Conservation (phyloP, 257 asterid genomes). For the Leptodermis oblonga region DNA sequence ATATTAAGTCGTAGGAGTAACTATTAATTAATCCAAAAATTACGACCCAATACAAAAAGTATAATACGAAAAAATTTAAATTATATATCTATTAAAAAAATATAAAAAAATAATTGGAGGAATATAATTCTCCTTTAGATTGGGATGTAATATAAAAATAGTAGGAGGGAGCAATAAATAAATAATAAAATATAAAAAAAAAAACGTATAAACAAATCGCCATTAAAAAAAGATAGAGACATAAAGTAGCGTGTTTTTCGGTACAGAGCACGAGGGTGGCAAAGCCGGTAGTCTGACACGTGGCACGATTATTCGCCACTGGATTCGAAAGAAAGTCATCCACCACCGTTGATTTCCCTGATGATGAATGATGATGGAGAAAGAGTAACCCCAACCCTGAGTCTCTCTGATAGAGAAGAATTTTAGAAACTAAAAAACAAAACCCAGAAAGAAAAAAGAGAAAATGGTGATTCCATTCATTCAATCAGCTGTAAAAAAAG, state of each 20-base stretch:
- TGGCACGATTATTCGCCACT: slow-evolving; percentile 34
- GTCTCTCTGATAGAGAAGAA: too few relatives aligned
- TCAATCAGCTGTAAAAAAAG: slow-evolving; percentile 10
- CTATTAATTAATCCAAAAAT: too few relatives aligned
- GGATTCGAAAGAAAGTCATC: slow-evolving; percentile 12
- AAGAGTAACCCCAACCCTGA: slow-evolving; percentile 9
- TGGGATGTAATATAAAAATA: slow-evolving; percentile 18
- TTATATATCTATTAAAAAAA: too few relatives aligned
- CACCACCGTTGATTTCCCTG: slow-evolving; percentile 4
- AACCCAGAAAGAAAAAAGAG: neutral
- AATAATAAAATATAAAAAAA: slow-evolving; percentile 9
- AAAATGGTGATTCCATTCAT: slow-evolving; percentile 4
- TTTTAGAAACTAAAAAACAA: neutral
- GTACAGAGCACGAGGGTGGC: slow-evolving; percentile 52
- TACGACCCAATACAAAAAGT: neutral
- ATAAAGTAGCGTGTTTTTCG: slow-evolving; percentile 81
- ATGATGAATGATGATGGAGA: slow-evolving; percentile 19
- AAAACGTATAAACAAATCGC: slow-evolving; percentile 15
- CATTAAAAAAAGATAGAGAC: slow-evolving; percentile 38
- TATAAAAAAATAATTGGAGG: neutral
- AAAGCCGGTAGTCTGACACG: slow-evolving; percentile 45
- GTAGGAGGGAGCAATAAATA: slow-evolving; percentile 10
- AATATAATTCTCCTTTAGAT: slow-evolving; percentile 11
- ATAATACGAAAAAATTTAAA: too few relatives aligned
- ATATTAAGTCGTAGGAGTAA: too few relatives aligned